phyloP scores from a whole-genome alignment of 345 rosid species.

The Camelina sativa region DNA sequence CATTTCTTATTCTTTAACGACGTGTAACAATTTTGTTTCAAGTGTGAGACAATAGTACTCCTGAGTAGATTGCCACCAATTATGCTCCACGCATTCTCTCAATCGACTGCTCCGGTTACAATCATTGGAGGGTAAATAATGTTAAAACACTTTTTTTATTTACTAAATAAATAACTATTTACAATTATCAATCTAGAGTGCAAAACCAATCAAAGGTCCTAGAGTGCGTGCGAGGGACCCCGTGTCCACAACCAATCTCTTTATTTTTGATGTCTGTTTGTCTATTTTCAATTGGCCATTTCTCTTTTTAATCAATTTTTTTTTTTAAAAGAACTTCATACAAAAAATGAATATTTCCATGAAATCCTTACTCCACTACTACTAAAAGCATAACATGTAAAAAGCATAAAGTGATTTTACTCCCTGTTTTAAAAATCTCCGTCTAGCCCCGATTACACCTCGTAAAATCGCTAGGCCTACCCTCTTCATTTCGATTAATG shows the following conservation, averaged over 20 bases:
- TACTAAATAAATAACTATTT: neutral
- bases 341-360: constrained; percentile 6
- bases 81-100: constrained; percentile 11
- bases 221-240: constrained; percentile 30
- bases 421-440: neutral
- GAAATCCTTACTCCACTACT: constrained; percentile 33
- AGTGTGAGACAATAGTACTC: constrained; percentile 2
- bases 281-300: constrained; percentile 24
- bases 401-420: constrained; percentile 19
- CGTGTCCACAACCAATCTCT: constrained; percentile 16
- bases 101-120: constrained; percentile 15
- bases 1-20: neutral
- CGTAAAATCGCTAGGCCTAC: too few relatives aligned
- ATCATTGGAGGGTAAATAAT: constrained; percentile 22
- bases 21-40: neutral
- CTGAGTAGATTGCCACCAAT: constrained; percentile 32
- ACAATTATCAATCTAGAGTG: constrained; percentile 14
- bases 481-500: too few relatives aligned
- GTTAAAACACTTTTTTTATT: neutral
- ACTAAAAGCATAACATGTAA: neutral
- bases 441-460: too few relatives aligned
- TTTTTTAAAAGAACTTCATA: neutral
- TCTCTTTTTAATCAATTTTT: neutral
- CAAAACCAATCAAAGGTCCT: constrained; percentile 6
- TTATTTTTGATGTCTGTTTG: constrained; percentile 5